Evolutionary conservation across 164 flowering plant species (phyloP), one percentile per base, ranked within the genome.

Genomic region (Nelumbo lutea): DNA sequence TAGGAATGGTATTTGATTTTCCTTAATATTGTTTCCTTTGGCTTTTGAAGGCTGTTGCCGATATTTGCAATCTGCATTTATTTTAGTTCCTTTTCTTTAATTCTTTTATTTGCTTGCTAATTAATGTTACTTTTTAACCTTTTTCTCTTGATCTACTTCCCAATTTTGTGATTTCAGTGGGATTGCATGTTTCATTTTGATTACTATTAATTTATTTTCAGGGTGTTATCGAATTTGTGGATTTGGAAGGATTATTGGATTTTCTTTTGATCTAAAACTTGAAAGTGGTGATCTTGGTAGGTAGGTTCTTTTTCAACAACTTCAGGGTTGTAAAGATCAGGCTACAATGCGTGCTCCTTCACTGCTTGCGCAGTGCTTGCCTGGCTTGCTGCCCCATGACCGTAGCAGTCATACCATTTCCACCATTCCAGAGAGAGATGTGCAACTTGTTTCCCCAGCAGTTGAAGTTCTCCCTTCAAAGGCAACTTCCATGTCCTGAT

Each of bases 381-480:
- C 95, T 27, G 93, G 95, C 4, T 70, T 90, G 62, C 67, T 79
- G 75, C 83, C 88, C 42, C 84, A 82, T 45, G 95, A 89, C 65
- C 78, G 82, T 58, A 88, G 81, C 60, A 83, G 76, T 72, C 87
- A 81, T 5, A 65, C 85, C 72, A 62, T 84, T 43, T 75, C 86
- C 50, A 42, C 80, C 43, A 55, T 81, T 59, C 80, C 89, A 0
- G 96, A 90, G 39, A 87, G 78, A 65, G 94, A 86, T 79, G n/a
- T 72, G 59, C 80, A 83, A 68, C 77, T 84, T 6, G 78, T 89
- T 70, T 82, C 88, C 14, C 98, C 96, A 4, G 98, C 98, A 13
- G 96, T 93, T 47, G 98, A 93, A 82, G 85, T 93, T 78, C 61
- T 89, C 46, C 96, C 98, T 59, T 90, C 96, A 68, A 93, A 89